Evolutionary conservation across 176 grass and related monocot genomes (phyloP).

Genomic region (Eleusine indica): DNA sequence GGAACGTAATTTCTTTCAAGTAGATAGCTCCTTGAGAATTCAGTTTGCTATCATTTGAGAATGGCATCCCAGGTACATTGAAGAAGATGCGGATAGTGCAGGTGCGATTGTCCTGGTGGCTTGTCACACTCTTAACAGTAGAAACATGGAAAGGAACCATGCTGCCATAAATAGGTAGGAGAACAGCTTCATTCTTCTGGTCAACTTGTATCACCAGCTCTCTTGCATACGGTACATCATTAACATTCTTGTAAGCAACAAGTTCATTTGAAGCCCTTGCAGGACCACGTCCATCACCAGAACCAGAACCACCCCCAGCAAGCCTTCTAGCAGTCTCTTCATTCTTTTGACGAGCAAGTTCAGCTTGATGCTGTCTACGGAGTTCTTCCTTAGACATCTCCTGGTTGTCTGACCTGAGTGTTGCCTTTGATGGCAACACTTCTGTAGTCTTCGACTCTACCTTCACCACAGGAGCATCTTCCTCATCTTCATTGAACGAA

Average conservation of each 20-base stretch:
- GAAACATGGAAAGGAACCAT: slow-evolving; percentile 94
- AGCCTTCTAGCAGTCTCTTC: slow-evolving; percentile 80
- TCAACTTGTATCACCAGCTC: slow-evolving; percentile 84
- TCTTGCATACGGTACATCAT: slow-evolving; percentile 67
- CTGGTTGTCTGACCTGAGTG: slow-evolving; percentile 71
- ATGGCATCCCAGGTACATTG: slow-evolving; percentile 87
- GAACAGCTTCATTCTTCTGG: slow-evolving; percentile 83
- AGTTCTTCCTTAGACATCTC: slow-evolving; percentile 94
- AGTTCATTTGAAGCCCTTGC: slow-evolving; percentile 67
- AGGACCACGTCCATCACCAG: slow-evolving; percentile 53
- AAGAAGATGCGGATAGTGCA: slow-evolving; percentile 80
- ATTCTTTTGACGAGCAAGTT: slow-evolving; percentile 85
- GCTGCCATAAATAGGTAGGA: slow-evolving; percentile 84
- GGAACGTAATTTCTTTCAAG: slow-evolving; percentile 84
- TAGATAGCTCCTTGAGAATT: slow-evolving; percentile 75
- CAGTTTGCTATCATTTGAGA: slow-evolving; percentile 67
- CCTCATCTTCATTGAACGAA: slow-evolving; percentile 77
- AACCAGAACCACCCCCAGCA: slow-evolving; percentile 62
- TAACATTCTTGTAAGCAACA: slow-evolving; percentile 77
- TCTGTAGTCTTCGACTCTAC: slow-evolving; percentile 8
- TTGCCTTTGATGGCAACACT: slow-evolving; percentile 56
- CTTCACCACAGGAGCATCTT: slow-evolving; percentile 40
- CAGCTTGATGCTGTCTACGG: slow-evolving; percentile 80
- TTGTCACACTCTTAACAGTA: slow-evolving; percentile 82
- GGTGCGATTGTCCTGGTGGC: slow-evolving; percentile 71